Evolutionary conservation across 805 yeast species (phyloP), one percentile per base, ranked within the genome.

Genomic region (Wickerhamiella shivajii): DNA sequence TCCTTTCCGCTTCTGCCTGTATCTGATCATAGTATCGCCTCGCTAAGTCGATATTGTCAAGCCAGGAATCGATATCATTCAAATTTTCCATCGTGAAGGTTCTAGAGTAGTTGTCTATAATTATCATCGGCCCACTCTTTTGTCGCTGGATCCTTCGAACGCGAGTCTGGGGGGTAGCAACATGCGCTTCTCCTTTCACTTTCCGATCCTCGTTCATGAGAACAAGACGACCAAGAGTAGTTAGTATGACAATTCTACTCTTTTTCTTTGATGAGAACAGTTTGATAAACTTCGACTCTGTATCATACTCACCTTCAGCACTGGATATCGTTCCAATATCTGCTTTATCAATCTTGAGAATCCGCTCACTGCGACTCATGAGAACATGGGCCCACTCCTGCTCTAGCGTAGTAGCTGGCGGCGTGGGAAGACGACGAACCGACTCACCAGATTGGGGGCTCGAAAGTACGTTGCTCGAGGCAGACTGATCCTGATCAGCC

Each of bases 351-450:
- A 62, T 42, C 34, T 58, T 58, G 34, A 67, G 38, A 5, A 69
- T 55, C 28, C 74, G 55, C 47, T 69, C 76, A 23, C 63, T 63
- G 6, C 59, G 51, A 32, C 60, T 59, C 11, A 45, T 47, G 30
- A 69, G 54, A 34, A 61, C 55, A 18, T 46, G 45, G 7, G 57
- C 51, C 68, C 70, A 69, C 16, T 71, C 71, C 4, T 57, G 50
- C 40, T 69, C 76, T 3, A 64, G 42, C 8, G 62, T 48, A 1
- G 66, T 53, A n/a, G 57, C 42, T 2, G 71, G 68, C 6, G 64
- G 57, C 3, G 24, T 32, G 3, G 47, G 47, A 20, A 40, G 36
- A 13, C 26, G 18, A 12, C 11, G 7, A 11, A 20, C 22, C n/a
- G n/a, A n/a, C n/a, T n/a, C n/a, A n/a, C n/a, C n/a, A n/a, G n/a